Percentiles rank a stretch among this genome's conserved stretches.
phyloP scores from a whole-genome alignment of 23 red algal species.

The Cyanidium caldarium region DNA sequence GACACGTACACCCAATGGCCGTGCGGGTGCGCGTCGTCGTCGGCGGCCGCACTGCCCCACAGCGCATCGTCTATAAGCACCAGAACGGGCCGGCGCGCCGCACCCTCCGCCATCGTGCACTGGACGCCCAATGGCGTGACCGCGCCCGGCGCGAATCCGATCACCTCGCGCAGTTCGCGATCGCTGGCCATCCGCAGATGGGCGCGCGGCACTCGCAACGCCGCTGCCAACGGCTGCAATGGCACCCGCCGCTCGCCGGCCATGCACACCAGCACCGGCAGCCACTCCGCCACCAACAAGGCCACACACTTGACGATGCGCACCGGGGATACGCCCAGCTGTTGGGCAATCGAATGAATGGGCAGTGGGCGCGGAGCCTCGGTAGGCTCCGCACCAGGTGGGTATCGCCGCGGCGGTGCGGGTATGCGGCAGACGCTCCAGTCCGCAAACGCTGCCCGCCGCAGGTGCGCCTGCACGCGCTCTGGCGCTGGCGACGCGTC shows the following conservation, averaged over 20 bases:
- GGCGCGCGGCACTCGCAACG: neutral
- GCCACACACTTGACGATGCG: neutral
- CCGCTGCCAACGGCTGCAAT: neutral
- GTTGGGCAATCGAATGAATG: too few species aligned
- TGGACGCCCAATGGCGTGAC: neutral
- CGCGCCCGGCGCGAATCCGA: neutral
- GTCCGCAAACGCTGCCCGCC: too few species aligned
- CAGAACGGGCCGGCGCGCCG: neutral
- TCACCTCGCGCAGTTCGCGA: neutral
- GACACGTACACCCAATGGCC: neutral
- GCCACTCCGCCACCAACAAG: neutral
- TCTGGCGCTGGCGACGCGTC: too few species aligned
- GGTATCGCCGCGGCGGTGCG: too few species aligned
- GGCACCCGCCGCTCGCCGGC: neutral
- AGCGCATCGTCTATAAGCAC: neutral
- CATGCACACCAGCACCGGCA: neutral
- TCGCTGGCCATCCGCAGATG: neutral
- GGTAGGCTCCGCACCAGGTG: too few species aligned
- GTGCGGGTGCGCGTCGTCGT: neutral
- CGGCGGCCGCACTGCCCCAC: neutral
- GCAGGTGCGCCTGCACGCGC: too few species aligned
- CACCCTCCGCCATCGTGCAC: neutral
- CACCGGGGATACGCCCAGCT: neutral
- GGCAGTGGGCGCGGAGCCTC: too few species aligned
- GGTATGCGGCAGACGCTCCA: too few species aligned